Evolutionary conservation across 2,329 filamentous ascomycete species (phyloP).

Genomic region (Pseudocercospora vitis): DNA sequence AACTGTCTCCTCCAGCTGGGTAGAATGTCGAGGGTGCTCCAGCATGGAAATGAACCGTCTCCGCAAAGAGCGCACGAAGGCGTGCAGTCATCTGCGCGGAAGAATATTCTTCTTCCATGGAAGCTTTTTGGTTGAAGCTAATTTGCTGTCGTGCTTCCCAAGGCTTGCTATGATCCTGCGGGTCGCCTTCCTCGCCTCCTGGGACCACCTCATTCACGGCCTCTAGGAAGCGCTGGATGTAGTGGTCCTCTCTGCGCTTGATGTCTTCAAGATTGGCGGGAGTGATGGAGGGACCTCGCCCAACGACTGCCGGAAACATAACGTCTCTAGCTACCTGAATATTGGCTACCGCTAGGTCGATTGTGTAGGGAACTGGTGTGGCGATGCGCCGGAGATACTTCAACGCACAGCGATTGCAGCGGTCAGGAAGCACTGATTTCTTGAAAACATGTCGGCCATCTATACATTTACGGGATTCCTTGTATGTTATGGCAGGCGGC

Average conservation of each 20-base stretch:
- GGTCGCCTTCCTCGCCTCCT: slow-evolving; percentile 9
- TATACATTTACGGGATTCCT: slow-evolving; percentile 8
- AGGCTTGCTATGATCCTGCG: background rate
- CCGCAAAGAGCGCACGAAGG: slow-evolving; percentile 21
- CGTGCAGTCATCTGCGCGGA: slow-evolving; percentile 21
- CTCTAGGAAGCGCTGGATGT: slow-evolving; percentile 20
- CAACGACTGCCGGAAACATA: slow-evolving; percentile 16
- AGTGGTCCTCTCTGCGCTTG: slow-evolving; percentile 12
- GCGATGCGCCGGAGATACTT: slow-evolving; percentile 21
- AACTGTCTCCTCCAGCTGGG: slow-evolving; percentile 20
- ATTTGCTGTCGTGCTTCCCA: slow-evolving; percentile 23
- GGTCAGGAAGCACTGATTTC: slow-evolving; percentile 12
- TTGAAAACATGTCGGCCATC: slow-evolving; percentile 13
- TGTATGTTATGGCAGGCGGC: slow-evolving; percentile 3
- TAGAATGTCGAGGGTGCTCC: slow-evolving; percentile 15
- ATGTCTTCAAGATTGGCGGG: slow-evolving; percentile 7
- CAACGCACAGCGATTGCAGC: slow-evolving; percentile 22
- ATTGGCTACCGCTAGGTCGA: slow-evolving; percentile 19
- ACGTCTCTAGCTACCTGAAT: slow-evolving; percentile 7
- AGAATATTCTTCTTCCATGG: slow-evolving; percentile 17
- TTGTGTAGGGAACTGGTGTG: slow-evolving; percentile 10
- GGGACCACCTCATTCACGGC: slow-evolving; percentile 18
- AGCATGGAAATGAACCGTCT: slow-evolving; percentile 23
- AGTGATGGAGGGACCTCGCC: slow-evolving; percentile 9
- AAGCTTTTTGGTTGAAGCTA: slow-evolving; percentile 23